A percentile compares a stretch with the other conserved stretches of the same genome.
These are phyloP conservation scores for Ormosia semicastrata DNA, from an alignment of 306 rosid species.

Conservation along the genomic window DNA sequence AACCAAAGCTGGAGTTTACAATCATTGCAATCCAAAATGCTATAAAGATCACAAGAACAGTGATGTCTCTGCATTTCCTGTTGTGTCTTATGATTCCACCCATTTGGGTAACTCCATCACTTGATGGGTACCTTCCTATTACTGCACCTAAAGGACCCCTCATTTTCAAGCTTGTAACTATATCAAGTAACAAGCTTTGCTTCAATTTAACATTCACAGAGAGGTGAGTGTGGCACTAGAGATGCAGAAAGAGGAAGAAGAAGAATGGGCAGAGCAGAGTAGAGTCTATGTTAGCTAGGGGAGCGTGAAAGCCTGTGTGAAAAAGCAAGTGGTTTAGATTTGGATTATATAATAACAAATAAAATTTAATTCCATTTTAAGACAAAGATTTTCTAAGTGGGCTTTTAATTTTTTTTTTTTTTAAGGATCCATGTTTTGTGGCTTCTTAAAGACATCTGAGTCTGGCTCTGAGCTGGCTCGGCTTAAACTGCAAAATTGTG, in stretches of 20 bases:
- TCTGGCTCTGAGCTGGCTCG: neutral
- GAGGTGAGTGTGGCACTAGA: neutral
- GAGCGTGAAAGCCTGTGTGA: constrained; percentile 11
- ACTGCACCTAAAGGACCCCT: constrained; percentile 94
- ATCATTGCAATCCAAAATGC: constrained; percentile 94
- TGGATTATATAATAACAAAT: constrained; percentile 18
- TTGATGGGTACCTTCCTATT: constrained; percentile 79
- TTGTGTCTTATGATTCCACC: constrained; percentile 83
- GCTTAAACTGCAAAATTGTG: neutral
- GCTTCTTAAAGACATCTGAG: neutral
- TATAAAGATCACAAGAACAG: constrained; percentile 64
- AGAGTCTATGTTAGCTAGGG: constrained; percentile 28
- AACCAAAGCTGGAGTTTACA: constrained; percentile 99
- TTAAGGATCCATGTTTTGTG: too few species aligned
- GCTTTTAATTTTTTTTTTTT: too few species aligned
- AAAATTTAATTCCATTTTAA: neutral
- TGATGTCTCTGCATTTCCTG: constrained; percentile 84
- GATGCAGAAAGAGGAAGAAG: neutral
- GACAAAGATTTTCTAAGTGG: constrained; percentile 45
- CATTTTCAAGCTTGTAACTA: constrained; percentile 43
- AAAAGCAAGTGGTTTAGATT: constrained; percentile 41
- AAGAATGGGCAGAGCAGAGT: constrained; percentile 21
- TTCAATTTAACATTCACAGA: constrained; percentile 25
- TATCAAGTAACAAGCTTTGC: constrained; percentile 14
- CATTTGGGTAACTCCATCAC: constrained; percentile 71